Evolutionary conservation across 148 eudicot genomes (phyloP).

Genomic region (Cornus suecica): DNA sequence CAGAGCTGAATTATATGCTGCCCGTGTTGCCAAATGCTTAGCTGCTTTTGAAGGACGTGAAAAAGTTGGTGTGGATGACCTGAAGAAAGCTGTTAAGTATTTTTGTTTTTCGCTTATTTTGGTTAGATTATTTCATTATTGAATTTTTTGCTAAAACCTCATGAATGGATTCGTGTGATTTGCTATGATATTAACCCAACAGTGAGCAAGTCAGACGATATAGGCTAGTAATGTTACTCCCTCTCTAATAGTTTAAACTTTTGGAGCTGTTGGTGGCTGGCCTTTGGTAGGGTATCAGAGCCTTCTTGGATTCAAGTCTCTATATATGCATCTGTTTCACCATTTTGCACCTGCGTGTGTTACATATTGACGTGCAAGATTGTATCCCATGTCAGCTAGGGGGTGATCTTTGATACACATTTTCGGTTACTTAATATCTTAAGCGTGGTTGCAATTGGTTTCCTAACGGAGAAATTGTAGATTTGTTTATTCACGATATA

Average conservation of each 20-base stretch:
- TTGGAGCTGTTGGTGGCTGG: no score
- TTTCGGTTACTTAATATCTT: no score
- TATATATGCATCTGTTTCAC: no score
- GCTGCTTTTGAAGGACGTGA: constrained; percentile 98
- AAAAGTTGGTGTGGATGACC: constrained; percentile 85
- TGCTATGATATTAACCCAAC: neutral
- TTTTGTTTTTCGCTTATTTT: constrained; percentile 14
- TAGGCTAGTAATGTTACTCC: no score
- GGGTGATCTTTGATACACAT: no score
- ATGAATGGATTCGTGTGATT: neutral
- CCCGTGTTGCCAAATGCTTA: constrained; percentile 93
- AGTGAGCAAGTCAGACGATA: neutral
- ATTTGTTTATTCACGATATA: neutral
- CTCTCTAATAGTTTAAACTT: no score
- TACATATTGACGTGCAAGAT: no score
- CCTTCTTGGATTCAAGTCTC: no score
- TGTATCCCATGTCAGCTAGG: no score
- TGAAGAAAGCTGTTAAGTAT: constrained; percentile 92
- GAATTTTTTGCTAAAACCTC: neutral
- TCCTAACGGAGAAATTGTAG: neutral
- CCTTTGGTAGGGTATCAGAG: no score
- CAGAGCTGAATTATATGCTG: constrained; percentile 94
- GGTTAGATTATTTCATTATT: neutral
- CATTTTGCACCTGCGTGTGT: no score
- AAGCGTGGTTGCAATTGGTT: no score